phyloP scores from a whole-genome alignment of 352 stramenopile genomes.

The Pythium aristosporum region DNA sequence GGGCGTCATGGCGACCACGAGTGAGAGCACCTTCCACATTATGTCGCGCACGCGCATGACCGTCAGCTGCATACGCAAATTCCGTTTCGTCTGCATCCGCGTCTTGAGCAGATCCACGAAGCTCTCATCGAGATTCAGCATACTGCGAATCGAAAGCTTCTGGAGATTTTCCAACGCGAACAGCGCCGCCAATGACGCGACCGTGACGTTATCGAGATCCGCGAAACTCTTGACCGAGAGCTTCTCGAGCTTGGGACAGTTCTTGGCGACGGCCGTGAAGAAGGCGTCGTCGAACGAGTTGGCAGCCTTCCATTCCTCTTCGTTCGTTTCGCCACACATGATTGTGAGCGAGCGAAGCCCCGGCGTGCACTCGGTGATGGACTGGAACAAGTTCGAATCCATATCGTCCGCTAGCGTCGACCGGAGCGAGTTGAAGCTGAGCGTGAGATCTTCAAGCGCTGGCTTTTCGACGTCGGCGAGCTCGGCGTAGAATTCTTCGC shows the following conservation, averaged over 20 bases:
- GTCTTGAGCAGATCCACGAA: slow-evolving; percentile 8
- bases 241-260: slow-evolving; percentile 12
- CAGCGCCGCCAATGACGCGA: slow-evolving; percentile 2
- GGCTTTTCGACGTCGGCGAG: slow-evolving; percentile 9
- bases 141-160: slow-evolving; percentile 5
- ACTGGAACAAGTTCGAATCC: slow-evolving; percentile 11
- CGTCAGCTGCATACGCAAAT: slow-evolving; percentile 6
- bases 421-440: slow-evolving; percentile 21
- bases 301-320: slow-evolving; percentile 6
- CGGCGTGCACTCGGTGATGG: slow-evolving; percentile 1
- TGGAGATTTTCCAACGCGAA: background rate
- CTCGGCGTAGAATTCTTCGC: slow-evolving; percentile 5
- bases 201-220: slow-evolving; percentile 3
- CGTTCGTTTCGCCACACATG: slow-evolving; percentile 6
- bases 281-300: slow-evolving; percentile 18
- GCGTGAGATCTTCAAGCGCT: slow-evolving; percentile 10
- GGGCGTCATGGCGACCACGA: slow-evolving; percentile 7
- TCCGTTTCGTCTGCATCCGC: slow-evolving; percentile 8
- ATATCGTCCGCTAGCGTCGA: background rate
- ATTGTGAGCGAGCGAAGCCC: slow-evolving; percentile 8
- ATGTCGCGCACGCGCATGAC: slow-evolving; percentile 10
- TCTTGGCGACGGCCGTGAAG: slow-evolving; percentile 1
- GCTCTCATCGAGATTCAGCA: slow-evolving; percentile 6
- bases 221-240: slow-evolving; percentile 8
- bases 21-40: slow-evolving; percentile 20